Evolutionary conservation across 2,329 filamentous ascomycete species (phyloP).

Genomic region (Beauveria medogensis): DNA sequence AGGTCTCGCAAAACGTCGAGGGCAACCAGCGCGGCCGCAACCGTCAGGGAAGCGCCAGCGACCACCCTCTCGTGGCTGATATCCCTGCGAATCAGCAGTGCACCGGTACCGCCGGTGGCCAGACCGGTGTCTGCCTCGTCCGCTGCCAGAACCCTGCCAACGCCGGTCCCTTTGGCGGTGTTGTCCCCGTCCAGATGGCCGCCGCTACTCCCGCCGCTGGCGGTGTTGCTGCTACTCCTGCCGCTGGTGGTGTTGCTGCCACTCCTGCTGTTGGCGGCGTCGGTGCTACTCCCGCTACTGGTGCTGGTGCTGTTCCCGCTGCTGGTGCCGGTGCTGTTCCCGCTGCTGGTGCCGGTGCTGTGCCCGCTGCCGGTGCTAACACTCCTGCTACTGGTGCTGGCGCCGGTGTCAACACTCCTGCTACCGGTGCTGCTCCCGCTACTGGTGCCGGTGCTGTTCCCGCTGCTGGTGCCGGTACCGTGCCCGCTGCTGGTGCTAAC

Average conservation of each 20-base stretch:
- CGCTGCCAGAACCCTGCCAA: conserved; percentile 52
- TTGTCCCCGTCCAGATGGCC: conserved; percentile 46
- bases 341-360: neutral
- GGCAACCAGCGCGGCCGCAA: conserved; percentile 30
- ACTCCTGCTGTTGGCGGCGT: neutral
- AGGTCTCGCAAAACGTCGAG: conserved; percentile 36
- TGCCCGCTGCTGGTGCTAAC: no score
- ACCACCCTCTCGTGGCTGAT: conserved; percentile 47
- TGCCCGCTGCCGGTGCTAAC: neutral
- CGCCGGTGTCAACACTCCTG: neutral
- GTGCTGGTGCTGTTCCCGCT: neutral
- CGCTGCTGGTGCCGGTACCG: neutral
- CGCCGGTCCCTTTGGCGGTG: conserved; percentile 55
- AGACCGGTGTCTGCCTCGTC: conserved; percentile 54
- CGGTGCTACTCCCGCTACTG: neutral
- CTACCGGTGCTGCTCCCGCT: neutral
- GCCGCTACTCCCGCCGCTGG: conserved; percentile 12
- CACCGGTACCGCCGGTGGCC: conserved; percentile 51
- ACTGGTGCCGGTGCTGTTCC: no score
- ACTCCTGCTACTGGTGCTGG: neutral
- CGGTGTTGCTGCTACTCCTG: neutral
- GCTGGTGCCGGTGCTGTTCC: neutral
- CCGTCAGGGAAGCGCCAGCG: conserved; percentile 30
- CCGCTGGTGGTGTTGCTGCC: neutral
- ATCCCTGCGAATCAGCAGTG: conserved; percentile 48